Evolutionary conservation across 208 protist genomes (phyloP).

Genomic region (Paratrypanosoma confusum): DNA sequence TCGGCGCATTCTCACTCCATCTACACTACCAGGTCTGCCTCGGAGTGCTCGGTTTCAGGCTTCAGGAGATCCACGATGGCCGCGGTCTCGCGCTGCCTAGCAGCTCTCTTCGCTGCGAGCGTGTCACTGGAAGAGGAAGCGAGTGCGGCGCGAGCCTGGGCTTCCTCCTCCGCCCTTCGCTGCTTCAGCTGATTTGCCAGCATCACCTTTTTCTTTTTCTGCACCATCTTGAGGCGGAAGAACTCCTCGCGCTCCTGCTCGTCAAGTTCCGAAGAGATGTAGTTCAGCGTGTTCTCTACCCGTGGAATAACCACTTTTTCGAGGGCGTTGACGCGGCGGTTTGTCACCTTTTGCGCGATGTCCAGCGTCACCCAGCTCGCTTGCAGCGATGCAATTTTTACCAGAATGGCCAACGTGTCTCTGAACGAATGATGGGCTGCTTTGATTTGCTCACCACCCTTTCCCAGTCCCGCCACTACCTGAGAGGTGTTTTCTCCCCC

Average conservation of each 20-base stretch:
- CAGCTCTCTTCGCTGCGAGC: too few species aligned
- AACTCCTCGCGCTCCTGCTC: slow-evolving; percentile 99
- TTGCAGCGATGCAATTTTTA: slow-evolving; percentile 96
- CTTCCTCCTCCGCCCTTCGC: slow-evolving; percentile 18
- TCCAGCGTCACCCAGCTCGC: slow-evolving; percentile 96
- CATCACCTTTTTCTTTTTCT: slow-evolving; percentile 94
- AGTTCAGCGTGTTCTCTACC: slow-evolving; percentile 95
- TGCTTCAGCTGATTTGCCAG: slow-evolving; percentile 18
- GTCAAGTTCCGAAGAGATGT: slow-evolving; percentile 98
- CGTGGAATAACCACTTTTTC: slow-evolving; percentile 98
- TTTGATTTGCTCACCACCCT: slow-evolving; percentile 95
- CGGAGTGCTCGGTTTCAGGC: too few species aligned
- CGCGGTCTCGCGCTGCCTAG: too few species aligned
- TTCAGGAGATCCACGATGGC: too few species aligned
- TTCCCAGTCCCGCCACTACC: slow-evolving; percentile 89
- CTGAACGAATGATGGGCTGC: slow-evolving; percentile 81
- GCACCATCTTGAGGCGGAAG: slow-evolving; percentile 97
- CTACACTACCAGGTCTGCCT: slow-evolving; percentile 69
- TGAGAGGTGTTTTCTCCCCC: neutral
- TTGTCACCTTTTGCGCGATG: slow-evolving; percentile 98
- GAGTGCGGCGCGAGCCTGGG: neutral
- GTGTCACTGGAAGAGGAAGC: too few species aligned
- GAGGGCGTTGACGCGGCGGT: slow-evolving; percentile 99
- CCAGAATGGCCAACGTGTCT: slow-evolving; percentile 86
- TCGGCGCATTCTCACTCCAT: too few species aligned